Evolutionary conservation across 1,284 basidiomycete genomes (phyloP), one percentile per base, ranked within the genome.

Genomic region (Leucoagaricus sp.): DNA sequence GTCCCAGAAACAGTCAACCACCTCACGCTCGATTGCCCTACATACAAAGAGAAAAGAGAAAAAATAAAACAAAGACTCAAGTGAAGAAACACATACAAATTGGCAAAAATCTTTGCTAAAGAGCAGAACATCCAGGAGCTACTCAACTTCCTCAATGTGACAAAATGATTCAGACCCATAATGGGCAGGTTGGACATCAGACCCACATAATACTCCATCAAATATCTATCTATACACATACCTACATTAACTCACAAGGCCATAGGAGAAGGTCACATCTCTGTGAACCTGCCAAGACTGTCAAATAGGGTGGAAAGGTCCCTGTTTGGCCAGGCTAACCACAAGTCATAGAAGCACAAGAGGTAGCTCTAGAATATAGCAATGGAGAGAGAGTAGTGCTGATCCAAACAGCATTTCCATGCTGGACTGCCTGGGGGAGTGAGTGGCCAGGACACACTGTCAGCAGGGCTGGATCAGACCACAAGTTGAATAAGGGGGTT

Each of bases 11-110:
- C 60, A 23, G 19, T 61, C 13, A 26, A 52, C 17, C 62, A 63
- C 55, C 58, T 49, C 33, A 28, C 62, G 8, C 36, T 58, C 21
- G 60, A 58, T 36, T 63, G 62, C 40, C 58, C 41, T 28, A 49
- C 40, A 19, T 59, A 53, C 26, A n/a, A 26, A 5, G n/a, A 17
- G 2, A 49, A 38, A 6, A 54, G 60, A 29, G 17, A 36, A n/a
- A 29, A 21, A 5, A 10, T 49, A 6, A 19, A 4, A 21, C 4
- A 10, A 8, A 47, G 26, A 5, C 9, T 49, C n/a, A 15, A 19
- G 10, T 21, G 31, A 23, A 17, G 9, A 2, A 49, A 13, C n/a
- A 29, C 19, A 21, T 21, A 10, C 7, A 19, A 49, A 17, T 21
- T 49, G 8, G 12, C 7, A 21, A 23, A n/a, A 7, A 15, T 49